Base-by-base conservation (phyloP, 148 eudicot genomes). In the Pouteria glomerata region DNA sequence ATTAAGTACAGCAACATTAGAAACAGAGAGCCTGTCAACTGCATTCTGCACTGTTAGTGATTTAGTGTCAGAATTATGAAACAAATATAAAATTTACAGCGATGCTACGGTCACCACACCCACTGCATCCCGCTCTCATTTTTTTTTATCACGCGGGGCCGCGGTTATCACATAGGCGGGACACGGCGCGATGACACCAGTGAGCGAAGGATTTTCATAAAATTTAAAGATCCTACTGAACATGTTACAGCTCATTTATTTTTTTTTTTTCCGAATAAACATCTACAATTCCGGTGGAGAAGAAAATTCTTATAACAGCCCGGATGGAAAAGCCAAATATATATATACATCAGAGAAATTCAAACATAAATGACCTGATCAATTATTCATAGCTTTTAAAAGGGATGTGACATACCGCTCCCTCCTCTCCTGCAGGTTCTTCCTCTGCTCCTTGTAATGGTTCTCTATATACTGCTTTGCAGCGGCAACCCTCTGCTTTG, bases 391-490 rank as follows among this genome's bases (percentile, higher is more conserved):
- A 42, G 18, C 53, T 66, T 16, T 45, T 6, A 53, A 70, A 60
- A 39, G 45, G 24, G 2, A 61, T 53, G 27, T 10, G 35, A 4
- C 82, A 72, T 88, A 90, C 98, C 98, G 83, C 79, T 93, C 94
- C 61, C 76, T 93, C 79, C 98, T 82, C 84, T 88, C 98, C 82
- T 90, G 96, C 79, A 93, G 78, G 73, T 82, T 93, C 82, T 85
- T 93, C 94, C 81, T 90, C 85, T 93, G 98, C 81, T 88, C 92
- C 85, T 93, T 93, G 89, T 93, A 93, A 84, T 93, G 96, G 34
- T 93, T 93, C 78, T 93, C 98, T 58, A 93, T 93, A 63, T 90
- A 93, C 80, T 93, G 94, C 80, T 93, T 93, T 31, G 98, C 96
- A 19, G 98, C 98, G 39, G 93, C 94, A 73, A 87, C 98, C 70